Conservation (phyloP, 257 asterid genomes). For the Fraxinus quadrangulata region DNA sequence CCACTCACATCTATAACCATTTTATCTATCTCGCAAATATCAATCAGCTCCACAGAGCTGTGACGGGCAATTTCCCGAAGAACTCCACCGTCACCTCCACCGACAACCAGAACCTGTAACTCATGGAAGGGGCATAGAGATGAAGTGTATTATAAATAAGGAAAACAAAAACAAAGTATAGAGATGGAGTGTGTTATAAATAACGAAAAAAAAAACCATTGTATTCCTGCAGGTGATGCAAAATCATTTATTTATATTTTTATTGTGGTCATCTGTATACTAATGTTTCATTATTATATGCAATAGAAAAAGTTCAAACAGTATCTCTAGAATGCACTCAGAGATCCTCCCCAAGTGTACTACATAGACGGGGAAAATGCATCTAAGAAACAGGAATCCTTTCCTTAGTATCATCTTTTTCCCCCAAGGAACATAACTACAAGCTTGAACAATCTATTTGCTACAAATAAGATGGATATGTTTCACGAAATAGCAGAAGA, state of each 20-base stretch:
- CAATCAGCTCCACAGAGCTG: constrained; percentile 81
- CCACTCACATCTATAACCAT: constrained; percentile 93
- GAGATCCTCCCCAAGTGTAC: background rate
- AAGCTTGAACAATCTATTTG: background rate
- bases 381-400: background rate
- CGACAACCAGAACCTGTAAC: constrained; percentile 91
- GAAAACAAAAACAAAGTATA: too few species aligned
- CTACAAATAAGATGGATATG: background rate
- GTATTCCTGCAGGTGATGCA: constrained; percentile 12
- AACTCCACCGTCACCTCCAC: constrained; percentile 99
- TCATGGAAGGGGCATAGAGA: constrained; percentile 11
- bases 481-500: too few species aligned
- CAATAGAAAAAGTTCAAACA: background rate
- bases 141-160: constrained; percentile 1
- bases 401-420: background rate
- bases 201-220: constrained; percentile 3
- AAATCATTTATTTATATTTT: background rate
- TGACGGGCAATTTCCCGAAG: constrained; percentile 93
- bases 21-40: constrained; percentile 94
- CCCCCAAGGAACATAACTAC: background rate
- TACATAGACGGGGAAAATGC: background rate
- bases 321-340: background rate
- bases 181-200: too few species aligned
- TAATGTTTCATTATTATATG: background rate
- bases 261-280: background rate